Evolutionary conservation across 768 basidiomycete genomes (phyloP).

Genomic region (Leccinum barrowsii): DNA sequence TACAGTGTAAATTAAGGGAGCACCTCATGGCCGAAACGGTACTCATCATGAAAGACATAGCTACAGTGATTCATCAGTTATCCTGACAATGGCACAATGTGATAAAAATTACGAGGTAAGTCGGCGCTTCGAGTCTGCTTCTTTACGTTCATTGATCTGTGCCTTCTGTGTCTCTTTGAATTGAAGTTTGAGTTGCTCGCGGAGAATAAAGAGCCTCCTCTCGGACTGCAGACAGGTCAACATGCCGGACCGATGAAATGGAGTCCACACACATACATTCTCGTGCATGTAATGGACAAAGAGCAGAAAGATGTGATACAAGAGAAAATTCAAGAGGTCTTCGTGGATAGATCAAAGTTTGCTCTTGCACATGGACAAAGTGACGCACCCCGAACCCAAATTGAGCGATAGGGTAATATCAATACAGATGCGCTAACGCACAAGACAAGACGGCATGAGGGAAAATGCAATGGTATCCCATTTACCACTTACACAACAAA

Average conservation of each 20-base stretch:
- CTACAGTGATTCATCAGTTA: constrained; percentile 31
- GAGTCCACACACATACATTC: constrained; percentile 43
- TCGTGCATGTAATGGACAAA: constrained; percentile 71
- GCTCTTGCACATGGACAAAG: neutral
- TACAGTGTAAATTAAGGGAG: constrained; percentile 13
- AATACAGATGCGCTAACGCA: constrained; percentile 31
- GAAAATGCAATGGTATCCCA: constrained; percentile 15
- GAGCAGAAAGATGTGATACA: constrained; percentile 81
- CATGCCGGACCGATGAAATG: neutral
- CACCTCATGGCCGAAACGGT: constrained; percentile 2
- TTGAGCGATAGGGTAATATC: constrained; percentile 36
- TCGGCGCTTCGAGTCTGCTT: constrained; percentile 77
- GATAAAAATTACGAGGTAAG: constrained; percentile 63
- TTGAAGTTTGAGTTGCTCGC: constrained; percentile 74
- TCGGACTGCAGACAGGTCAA: constrained; percentile 36
- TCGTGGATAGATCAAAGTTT: constrained; percentile 6
- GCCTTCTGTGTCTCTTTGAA: constrained; percentile 68
- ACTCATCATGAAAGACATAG: constrained; percentile 78
- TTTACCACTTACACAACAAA: constrained; percentile 45
- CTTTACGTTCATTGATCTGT: constrained; percentile 70
- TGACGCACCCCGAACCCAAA: constrained; percentile 38
- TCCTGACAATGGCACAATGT: constrained; percentile 4
- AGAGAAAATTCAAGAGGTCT: constrained; percentile 67
- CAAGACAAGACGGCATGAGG: neutral
- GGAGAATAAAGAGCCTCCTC: constrained; percentile 61